phyloP scores from a whole-genome alignment of 2,329 filamentous ascomycete species.

The Magnaporthiopsis rhizophila region DNA sequence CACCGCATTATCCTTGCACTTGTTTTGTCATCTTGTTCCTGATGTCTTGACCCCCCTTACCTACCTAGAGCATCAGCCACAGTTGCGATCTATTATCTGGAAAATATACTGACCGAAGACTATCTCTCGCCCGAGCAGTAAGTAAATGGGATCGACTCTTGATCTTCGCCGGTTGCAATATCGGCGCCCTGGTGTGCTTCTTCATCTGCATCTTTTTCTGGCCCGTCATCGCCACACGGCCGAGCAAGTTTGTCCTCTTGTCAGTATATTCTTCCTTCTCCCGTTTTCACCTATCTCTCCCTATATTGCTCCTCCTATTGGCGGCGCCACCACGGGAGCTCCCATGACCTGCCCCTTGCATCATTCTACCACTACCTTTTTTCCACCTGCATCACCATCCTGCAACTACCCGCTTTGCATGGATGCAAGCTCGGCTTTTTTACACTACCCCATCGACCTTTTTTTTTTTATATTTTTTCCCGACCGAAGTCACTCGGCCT shows the following conservation, averaged over 20 bases:
- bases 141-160: slow-evolving; percentile 94
- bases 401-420: slow-evolving; percentile 29
- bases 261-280: slow-evolving; percentile 50
- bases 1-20: slow-evolving; percentile 2
- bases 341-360: slow-evolving; percentile 7
- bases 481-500: neutral
- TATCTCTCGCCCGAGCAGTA: slow-evolving; percentile 49
- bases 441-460: neutral
- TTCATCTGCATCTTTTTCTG: slow-evolving; percentile 87
- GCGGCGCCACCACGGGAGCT: neutral
- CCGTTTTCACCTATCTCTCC: slow-evolving; percentile 5
- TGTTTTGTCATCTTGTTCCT: slow-evolving; percentile 5
- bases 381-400: slow-evolving; percentile 8
- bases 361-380: neutral
- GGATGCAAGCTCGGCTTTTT: slow-evolving; percentile 12
- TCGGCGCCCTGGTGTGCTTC: slow-evolving; percentile 86
- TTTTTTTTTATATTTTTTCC: neutral
- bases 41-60: neutral
- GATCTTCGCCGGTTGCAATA: slow-evolving; percentile 84
- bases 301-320: neutral
- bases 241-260: slow-evolving; percentile 94
- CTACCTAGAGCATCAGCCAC: neutral
- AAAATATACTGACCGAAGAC: slow-evolving; percentile 18
- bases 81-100: neutral
- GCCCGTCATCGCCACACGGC: slow-evolving; percentile 69